Base-by-base conservation (phyloP, 2,329 filamentous ascomycete genomes). In the Colletotrichum aenigma region DNA sequence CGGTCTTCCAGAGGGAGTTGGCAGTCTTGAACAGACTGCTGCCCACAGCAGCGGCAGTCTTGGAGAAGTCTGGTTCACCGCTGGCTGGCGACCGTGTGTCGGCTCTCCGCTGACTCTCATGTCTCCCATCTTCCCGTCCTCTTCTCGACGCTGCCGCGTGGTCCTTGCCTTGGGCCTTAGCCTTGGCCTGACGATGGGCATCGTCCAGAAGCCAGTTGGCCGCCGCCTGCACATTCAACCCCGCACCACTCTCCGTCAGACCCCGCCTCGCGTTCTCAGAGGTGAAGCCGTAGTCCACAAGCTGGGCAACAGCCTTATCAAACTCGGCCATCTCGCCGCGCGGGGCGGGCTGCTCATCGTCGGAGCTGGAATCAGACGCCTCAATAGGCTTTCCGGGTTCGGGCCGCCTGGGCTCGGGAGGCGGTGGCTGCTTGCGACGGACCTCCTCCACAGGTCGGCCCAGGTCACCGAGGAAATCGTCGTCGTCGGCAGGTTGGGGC, bases 211-310 rank as follows among this genome's bases (percentile, higher is more conserved):
- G 89, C 93, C 94, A 97, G 55, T 96, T 93, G 8, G 98, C 95
- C 3, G 96, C 96, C 65, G 92, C 93, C 83, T 98, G 95, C 12
- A 98, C 92, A 81, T 98, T 94, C 2, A 93, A 86, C 4, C 95
- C 95, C 4, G 93, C 93, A 6, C 95, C 94, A 36, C 94, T 98
- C 80, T 95, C 94, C 13, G 92, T 92, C 55, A 99, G 85, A 7
- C 96, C 97, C 77, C 93, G 89, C 70, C 91, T 90, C n/a, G 97
- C 94, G 80, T 96, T 95, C 74, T 98, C 95, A 0, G 93, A 90
- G 0, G 95, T 92, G 80, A 99, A 99, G 1, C 97, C 97, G 91
- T 98, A 98, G 79, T 98, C 96, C 4, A 98, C 92, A 30, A 99
- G 87, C 82, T 98, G 95, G 12, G 95, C 95, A 30, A 98, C 91